Percentiles rank a stretch among this genome's conserved stretches.
Evolutionary conservation across 2,329 filamentous ascomycete genomes (phyloP).

Genomic region (Helminthosporium solani): DNA sequence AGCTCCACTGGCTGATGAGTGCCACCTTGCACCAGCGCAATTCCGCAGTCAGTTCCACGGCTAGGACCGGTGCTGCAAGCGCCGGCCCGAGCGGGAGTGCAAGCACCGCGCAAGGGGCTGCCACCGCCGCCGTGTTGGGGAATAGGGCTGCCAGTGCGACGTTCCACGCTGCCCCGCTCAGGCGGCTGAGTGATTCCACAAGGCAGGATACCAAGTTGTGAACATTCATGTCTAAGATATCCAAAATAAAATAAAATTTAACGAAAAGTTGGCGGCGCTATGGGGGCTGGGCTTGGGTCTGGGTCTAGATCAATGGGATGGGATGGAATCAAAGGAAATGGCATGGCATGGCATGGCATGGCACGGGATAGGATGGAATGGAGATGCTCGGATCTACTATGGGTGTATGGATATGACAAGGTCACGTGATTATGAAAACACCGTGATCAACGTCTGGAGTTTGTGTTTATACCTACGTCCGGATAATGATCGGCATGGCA

Average conservation of each 20-base stretch:
- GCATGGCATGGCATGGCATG: no score
- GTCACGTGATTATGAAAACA: no score
- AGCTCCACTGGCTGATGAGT: constrained; percentile 64
- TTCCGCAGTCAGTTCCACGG: constrained; percentile 25
- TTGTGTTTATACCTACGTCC: no score
- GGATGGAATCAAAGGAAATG: no score
- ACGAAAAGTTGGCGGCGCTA: not conserved
- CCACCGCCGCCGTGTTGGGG: constrained; percentile 4
- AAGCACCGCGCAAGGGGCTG: constrained; percentile 27
- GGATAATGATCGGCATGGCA: no score
- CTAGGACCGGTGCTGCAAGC: constrained; percentile 25
- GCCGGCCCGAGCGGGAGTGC: constrained; percentile 21
- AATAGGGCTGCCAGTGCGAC: constrained; percentile 22
- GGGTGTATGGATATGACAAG: no score
- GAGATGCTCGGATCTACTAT: no score
- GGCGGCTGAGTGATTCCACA: constrained; percentile 38
- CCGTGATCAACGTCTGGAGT: no score
- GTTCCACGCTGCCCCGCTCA: constrained; percentile 26
- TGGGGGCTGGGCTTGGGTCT: not conserved
- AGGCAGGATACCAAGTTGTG: constrained; percentile 40
- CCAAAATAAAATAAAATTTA: no score
- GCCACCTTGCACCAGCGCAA: constrained; percentile 52
- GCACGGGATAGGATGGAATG: no score
- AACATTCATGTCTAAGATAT: no score
- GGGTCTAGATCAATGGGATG: no score